Evolutionary conservation across 2,329 filamentous ascomycete genomes (phyloP), one percentile per base, ranked within the genome.

Genomic region (Pseudocercospora eumusae): DNA sequence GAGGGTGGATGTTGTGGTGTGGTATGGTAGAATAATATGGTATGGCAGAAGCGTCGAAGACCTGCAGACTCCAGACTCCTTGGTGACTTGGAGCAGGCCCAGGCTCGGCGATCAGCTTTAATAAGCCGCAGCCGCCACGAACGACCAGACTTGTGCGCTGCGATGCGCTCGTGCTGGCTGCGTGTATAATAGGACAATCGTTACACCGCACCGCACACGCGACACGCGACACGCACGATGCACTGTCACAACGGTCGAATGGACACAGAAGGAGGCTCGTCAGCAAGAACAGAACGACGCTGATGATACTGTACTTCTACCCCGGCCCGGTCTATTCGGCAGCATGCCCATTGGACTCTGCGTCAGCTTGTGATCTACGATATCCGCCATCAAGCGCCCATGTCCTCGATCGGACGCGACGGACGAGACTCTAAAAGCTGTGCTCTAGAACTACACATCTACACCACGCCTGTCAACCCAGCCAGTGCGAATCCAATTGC

Each of bases 361-460:
- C 40, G 40, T 44, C 40, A 44, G 40, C 40, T n/a, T 18, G 45
- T 11, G 45, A 49, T 49, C 45, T 21, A 49, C 45, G 45, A 49
- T 49, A 49, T 49, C 18, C 45, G 45, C 45, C 20, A 49, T 27
- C 45, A 21, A 49, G 45, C 45, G 21, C 45, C 18, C 21, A 49
- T 49, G 45, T 49, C 45, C 45, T 49, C 45, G 45, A 49, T 49
- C 45, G 45, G 18, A 23, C 45, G 45, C 45, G 45, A 21, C 45
- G 21, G 45, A 25, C 5, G 23, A 44, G 28, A 31, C n/a, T n/a
- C n/a, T n/a, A n/a, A n/a, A n/a, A n/a, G n/a, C n/a, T n/a, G n/a
- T n/a, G n/a, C n/a, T n/a, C n/a, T n/a, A n/a, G n/a, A n/a, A n/a
- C n/a, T n/a, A n/a, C n/a, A n/a, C n/a, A n/a, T n/a, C n/a, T n/a